These are phyloP conservation scores for Phytopythium litorale DNA, from an alignment of 352 stramenopile genomes.

Conservation along the genomic window DNA sequence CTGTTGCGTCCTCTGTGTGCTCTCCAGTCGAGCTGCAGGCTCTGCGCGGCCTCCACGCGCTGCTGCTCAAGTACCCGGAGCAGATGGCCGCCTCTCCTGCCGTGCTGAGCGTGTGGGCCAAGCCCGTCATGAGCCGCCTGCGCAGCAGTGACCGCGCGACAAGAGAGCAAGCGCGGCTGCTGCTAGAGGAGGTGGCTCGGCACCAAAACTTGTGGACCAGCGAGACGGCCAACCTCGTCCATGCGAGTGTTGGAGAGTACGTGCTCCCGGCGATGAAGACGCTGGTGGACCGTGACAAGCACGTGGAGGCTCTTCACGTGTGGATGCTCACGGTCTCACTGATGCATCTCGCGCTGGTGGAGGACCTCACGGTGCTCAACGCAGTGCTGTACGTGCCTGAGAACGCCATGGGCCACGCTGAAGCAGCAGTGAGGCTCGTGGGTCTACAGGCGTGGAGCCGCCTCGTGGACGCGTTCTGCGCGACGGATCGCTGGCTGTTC, in stretches of 20 bases:
- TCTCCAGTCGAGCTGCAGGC: conserved; percentile 52
- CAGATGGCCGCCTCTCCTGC: conserved; percentile 21
- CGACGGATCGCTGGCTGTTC: conserved; percentile 49
- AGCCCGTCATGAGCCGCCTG: conserved; percentile 49
- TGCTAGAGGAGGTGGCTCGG: conserved; percentile 44
- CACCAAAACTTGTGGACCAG: conserved; percentile 30
- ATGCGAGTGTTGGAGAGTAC: conserved; percentile 44
- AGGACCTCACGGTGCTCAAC: conserved; percentile 44
- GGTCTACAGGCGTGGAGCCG: conserved; percentile 46
- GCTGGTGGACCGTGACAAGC: conserved; percentile 34
- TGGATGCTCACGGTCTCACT: conserved; percentile 57
- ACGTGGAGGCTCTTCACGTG: conserved; percentile 41
- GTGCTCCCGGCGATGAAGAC: conserved; percentile 50
- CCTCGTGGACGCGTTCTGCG: conserved; percentile 45
- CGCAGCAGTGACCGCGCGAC: conserved; percentile 43
- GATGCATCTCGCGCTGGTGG: conserved; percentile 32
- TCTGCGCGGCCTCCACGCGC: conserved; percentile 49
- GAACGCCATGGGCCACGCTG: conserved; percentile 37
- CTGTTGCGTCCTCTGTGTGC: too few species aligned
- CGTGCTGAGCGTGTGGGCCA: conserved; percentile 43
- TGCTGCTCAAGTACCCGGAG: conserved; percentile 49
- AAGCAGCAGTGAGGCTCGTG: conserved; percentile 43
- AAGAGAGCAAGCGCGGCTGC: conserved; percentile 35
- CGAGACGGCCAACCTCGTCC: conserved; percentile 24
- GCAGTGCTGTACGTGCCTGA: conserved; percentile 54